A percentile compares a stretch with the other conserved stretches of the same genome.
phyloP scores from a whole-genome alignment of 1,284 basidiomycete species.

The Ganoderma sinense region DNA sequence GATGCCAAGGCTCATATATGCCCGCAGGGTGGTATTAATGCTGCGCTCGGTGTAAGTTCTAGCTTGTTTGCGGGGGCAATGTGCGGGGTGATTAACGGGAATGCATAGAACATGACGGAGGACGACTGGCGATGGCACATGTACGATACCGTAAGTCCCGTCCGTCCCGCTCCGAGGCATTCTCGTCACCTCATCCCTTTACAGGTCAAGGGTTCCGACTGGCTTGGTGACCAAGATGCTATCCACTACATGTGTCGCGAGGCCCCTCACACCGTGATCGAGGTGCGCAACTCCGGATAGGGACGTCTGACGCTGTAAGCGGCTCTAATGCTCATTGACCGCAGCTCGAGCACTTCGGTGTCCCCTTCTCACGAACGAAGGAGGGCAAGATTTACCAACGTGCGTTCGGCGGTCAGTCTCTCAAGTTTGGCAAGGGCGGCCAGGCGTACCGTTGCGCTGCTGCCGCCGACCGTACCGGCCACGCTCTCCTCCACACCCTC shows the following conservation, averaged over 20 bases:
- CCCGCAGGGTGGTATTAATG: constrained; percentile 94
- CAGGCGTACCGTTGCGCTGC: constrained; percentile 99
- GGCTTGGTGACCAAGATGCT: constrained; percentile 99
- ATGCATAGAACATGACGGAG: constrained; percentile 95
- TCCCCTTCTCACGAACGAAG: constrained; percentile 98
- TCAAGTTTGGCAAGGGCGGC: constrained; percentile 98
- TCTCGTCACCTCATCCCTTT: constrained; percentile 15
- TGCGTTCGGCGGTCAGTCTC: constrained; percentile 98
- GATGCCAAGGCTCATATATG: constrained; percentile 4
- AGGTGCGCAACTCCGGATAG: constrained; percentile 57
- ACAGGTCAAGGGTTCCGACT: constrained; percentile 98
- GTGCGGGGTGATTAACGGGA: constrained; percentile 18
- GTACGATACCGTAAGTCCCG: constrained; percentile 89
- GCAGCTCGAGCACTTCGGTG: constrained; percentile 98
- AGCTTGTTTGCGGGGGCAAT: background rate
- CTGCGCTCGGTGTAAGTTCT: constrained; percentile 89
- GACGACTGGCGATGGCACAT: constrained; percentile 99
- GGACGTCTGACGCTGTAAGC: background rate
- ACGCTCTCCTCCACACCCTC: constrained; percentile 98
- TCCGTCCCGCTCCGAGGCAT: background rate
- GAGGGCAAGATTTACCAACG: constrained; percentile 99
- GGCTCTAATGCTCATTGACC: constrained; percentile 5
- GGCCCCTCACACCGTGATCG: constrained; percentile 92
- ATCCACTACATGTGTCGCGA: constrained; percentile 99
- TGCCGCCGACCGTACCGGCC: constrained; percentile 98